phyloP scores from a whole-genome alignment of 2,329 filamentous ascomycete genomes.

The Lachnellula willkommii region DNA sequence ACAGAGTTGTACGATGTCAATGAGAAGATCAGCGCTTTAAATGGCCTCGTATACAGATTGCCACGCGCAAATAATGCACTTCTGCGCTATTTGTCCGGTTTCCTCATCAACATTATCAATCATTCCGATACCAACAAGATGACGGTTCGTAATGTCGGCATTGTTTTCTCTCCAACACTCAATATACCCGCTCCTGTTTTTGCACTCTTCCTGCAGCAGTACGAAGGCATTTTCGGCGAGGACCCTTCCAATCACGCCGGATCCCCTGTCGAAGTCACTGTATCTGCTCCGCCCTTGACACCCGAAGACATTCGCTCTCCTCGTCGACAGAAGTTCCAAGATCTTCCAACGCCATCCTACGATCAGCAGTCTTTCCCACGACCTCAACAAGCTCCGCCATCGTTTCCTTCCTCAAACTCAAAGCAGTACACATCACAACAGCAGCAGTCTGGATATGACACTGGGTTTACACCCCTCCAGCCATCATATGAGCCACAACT shows the following conservation, averaged over 20 bases:
- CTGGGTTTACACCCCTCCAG: slow-evolving; percentile 47
- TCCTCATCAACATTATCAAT: slow-evolving; percentile 87
- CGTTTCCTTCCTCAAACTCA: slow-evolving; percentile 35
- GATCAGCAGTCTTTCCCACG: slow-evolving; percentile 48
- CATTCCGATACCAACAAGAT: slow-evolving; percentile 92
- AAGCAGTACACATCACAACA: slow-evolving; percentile 15
- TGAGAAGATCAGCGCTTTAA: slow-evolving; percentile 73
- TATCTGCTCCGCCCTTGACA: slow-evolving; percentile 36
- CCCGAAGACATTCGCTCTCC: slow-evolving; percentile 59
- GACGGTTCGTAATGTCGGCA: slow-evolving; percentile 95
- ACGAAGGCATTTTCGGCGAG: slow-evolving; percentile 75
- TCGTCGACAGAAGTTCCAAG: slow-evolving; percentile 59
- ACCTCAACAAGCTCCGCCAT: slow-evolving; percentile 19
- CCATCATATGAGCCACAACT: slow-evolving; percentile 36
- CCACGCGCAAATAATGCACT: slow-evolving; percentile 76
- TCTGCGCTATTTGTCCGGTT: slow-evolving; percentile 77
- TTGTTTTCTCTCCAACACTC: slow-evolving; percentile 94
- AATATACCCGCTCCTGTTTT: slow-evolving; percentile 96
- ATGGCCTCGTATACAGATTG: slow-evolving; percentile 71
- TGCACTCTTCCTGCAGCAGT: slow-evolving; percentile 88
- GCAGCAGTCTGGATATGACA: slow-evolving; percentile 37
- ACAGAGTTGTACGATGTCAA: slow-evolving; percentile 70
- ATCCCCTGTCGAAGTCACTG: slow-evolving; percentile 42
- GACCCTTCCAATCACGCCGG: slow-evolving; percentile 60
- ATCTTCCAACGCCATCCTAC: slow-evolving; percentile 60